These are phyloP conservation scores for Fomitopsis palustris DNA, from an alignment of 1,284 basidiomycete genomes.

Conservation along the genomic window DNA sequence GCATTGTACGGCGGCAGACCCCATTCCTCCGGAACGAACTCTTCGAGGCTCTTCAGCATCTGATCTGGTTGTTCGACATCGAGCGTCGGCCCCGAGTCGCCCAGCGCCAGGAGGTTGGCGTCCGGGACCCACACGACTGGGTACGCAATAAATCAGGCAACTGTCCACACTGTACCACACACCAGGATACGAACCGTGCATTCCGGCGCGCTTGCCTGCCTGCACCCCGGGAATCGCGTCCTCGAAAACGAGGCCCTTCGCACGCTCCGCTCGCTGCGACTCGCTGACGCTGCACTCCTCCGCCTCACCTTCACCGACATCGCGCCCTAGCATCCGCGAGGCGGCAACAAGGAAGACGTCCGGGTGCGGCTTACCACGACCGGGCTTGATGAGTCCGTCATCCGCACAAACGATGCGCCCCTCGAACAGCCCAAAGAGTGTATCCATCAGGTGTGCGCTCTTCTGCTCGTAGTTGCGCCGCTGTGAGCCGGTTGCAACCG, in stretches of 20 bases:
- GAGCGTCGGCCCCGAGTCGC: constrained; percentile 41
- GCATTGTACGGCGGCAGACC: constrained; percentile 62
- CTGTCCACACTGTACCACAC: neutral
- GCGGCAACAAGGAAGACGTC: constrained; percentile 76
- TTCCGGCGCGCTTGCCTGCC: constrained; percentile 74
- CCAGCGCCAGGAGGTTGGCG: constrained; percentile 43
- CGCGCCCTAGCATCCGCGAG: constrained; percentile 45
- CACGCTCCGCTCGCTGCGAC: constrained; percentile 44
- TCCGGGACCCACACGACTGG: constrained; percentile 80
- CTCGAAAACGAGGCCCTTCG: constrained; percentile 71
- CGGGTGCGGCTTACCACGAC: constrained; percentile 63
- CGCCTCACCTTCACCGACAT: constrained; percentile 49
- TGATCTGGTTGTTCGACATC: constrained; percentile 47
- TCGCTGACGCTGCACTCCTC: constrained; percentile 28
- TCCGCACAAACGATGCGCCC: constrained; percentile 66
- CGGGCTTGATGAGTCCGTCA: constrained; percentile 41
- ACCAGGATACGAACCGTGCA: constrained; percentile 51
- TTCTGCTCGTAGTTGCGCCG: constrained; percentile 65
- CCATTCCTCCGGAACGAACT: constrained; percentile 73
- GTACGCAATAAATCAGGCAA: neutral
- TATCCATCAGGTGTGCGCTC: constrained; percentile 44
- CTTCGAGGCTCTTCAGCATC: constrained; percentile 53
- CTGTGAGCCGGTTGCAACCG: constrained; percentile 70
- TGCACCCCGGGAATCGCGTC: constrained; percentile 71
- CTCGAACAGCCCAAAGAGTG: constrained; percentile 54